Evolutionary conservation across 768 basidiomycete genomes (phyloP).

Genomic region (Ramaria sp.): DNA sequence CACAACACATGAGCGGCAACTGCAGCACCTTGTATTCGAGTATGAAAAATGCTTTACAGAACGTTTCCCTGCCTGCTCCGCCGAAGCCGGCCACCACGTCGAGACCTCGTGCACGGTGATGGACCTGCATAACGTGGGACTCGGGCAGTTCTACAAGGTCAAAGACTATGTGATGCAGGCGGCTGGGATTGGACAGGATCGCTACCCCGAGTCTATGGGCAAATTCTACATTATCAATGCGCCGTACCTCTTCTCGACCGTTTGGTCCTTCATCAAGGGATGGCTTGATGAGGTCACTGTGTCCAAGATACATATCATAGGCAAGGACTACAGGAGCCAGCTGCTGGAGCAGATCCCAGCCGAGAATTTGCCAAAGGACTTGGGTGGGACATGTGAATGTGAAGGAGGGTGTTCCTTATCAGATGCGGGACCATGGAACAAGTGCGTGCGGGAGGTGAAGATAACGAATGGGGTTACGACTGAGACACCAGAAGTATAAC

Average conservation of each 20-base stretch:
- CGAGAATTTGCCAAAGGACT: constrained; percentile 75
- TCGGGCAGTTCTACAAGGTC: constrained; percentile 80
- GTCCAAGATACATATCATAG: constrained; percentile 84
- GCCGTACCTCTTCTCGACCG: constrained; percentile 82
- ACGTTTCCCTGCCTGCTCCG: constrained; percentile 73
- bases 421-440: constrained; percentile 90
- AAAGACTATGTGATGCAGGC: constrained; percentile 83
- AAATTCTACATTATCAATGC: constrained; percentile 99
- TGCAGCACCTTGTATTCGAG: constrained; percentile 81
- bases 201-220: constrained; percentile 93
- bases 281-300: constrained; percentile 97
- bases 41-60: constrained; percentile 82
- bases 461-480: not conserved
- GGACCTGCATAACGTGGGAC: constrained; percentile 57
- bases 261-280: constrained; percentile 82
- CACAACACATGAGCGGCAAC: constrained; percentile 80
- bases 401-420: constrained; percentile 73
- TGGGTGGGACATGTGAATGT: constrained; percentile 78
- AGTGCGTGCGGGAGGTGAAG: not conserved
- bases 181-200: constrained; percentile 72
- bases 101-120: constrained; percentile 98
- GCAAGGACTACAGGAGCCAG: constrained; percentile 61
- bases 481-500: too few relatives aligned
- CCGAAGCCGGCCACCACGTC: constrained; percentile 68
- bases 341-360: constrained; percentile 72